Evolutionary conservation across 257 asterid genomes (phyloP).

Genomic region (Fraxinus americana): DNA sequence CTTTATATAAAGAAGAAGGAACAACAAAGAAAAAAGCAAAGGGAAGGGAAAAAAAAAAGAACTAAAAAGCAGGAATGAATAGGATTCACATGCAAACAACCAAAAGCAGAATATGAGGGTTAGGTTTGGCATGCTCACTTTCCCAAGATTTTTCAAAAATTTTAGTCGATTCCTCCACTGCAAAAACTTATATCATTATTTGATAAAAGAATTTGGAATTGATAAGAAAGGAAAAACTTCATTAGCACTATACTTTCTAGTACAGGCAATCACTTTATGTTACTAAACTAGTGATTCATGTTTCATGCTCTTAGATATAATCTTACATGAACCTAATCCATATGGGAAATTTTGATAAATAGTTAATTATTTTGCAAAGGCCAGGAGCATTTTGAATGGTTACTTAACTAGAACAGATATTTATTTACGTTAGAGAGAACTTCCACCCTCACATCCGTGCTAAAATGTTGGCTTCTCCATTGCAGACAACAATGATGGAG

Average conservation of each 20-base stretch:
- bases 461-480: not conserved
- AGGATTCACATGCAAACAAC: not conserved
- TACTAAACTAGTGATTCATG: not conserved
- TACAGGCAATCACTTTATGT: not conserved
- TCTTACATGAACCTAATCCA: not conserved
- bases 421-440: not conserved
- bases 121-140: not conserved
- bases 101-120: not conserved
- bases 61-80: not conserved
- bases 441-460: not conserved
- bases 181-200: not conserved
- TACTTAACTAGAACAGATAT: not conserved
- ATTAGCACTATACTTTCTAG: not conserved
- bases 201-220: not conserved
- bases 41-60: not conserved
- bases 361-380: not conserved
- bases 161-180: not conserved
- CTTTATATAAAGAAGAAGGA: not conserved
- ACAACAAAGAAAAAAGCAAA: not conserved
- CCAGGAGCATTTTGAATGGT: not conserved
- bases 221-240: not conserved
- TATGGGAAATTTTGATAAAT: not conserved
- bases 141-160: not conserved
- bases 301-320: not conserved
- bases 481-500: conserved; percentile 9